Evolutionary conservation across 495 filamentous ascomycete genomes (phyloP).

Genomic region (Wilcoxina mikolae): DNA sequence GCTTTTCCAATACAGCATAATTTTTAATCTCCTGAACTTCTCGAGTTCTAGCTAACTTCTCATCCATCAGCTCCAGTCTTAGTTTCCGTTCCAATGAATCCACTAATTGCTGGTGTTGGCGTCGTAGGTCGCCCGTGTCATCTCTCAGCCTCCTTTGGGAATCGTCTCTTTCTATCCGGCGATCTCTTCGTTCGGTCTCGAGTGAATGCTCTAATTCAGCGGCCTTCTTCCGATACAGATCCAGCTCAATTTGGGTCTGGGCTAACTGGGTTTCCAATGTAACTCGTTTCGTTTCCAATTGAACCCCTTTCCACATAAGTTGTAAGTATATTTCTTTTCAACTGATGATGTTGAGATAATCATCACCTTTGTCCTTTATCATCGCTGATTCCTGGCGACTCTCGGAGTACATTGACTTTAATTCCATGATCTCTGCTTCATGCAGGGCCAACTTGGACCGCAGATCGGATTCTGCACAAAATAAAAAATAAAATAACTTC

Average conservation of each 20-base stretch:
- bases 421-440: slow-evolving; percentile 5
- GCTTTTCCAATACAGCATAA: slow-evolving; percentile 45
- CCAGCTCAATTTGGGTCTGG: slow-evolving; percentile 22
- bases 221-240: slow-evolving; percentile 15
- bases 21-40: slow-evolving; percentile 53
- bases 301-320: neutral
- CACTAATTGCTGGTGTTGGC: slow-evolving; percentile 38
- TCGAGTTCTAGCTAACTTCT: slow-evolving; percentile 40
- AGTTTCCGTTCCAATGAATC: slow-evolving; percentile 36
- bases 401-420: slow-evolving; percentile 3
- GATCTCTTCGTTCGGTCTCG: slow-evolving; percentile 23
- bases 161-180: slow-evolving; percentile 23
- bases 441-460: neutral
- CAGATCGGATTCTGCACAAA: neutral
- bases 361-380: slow-evolving; percentile 2
- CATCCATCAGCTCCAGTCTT: slow-evolving; percentile 49
- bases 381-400: slow-evolving; percentile 3
- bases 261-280: slow-evolving; percentile 24
- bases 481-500: neutral
- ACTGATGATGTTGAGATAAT: neutral
- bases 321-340: neutral
- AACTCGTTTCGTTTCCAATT: slow-evolving; percentile 21
- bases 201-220: slow-evolving; percentile 20
- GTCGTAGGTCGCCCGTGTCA: slow-evolving; percentile 24
- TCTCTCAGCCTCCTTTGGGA: slow-evolving; percentile 20